Base-by-base conservation (phyloP, 2,329 filamentous ascomycete genomes). In the Cordyceps cateniannulata region DNA sequence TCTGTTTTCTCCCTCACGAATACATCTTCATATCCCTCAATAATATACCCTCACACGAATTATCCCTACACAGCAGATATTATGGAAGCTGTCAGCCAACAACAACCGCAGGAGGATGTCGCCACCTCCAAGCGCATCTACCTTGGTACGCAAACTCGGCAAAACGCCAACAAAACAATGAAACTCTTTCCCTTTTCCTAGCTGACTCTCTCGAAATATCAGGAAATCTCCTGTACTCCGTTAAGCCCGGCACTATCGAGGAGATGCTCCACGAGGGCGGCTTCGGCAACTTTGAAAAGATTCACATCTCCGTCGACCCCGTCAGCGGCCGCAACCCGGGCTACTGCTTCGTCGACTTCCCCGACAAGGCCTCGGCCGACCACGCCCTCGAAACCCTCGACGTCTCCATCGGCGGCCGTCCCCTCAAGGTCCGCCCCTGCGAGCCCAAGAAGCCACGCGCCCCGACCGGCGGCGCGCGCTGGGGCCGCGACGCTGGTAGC, bases 291-390 rank as follows among this genome's bases (percentile, higher is more conserved):
- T 90, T 85, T 79, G 83, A 88, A 66, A 83, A 85, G 0, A 87
- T 91, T 53, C 89, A 89, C 1, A 85, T 86, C 69, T 92, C 91
- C 74, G 83, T 83, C 62, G 79, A 87, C 48, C 74, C 91, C 48
- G 75, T 91, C 10, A 87, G 82, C 32, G 83, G 81, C 45, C 79
- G 87, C 49, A 91, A 90, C 69, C 87, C 87, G 0, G 87, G 85
- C 42, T 89, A 90, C 74, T 91, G 87, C 75, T 91, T 91, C 66
- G 83, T 90, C 50, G 87, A 91, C 67, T 83, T 91, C 61, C 71
- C 72, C 50, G 79, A 77, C 51, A 78, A 78, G 50, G 82, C 83
- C 29, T 76, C 83, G 32, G 87, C 87, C 3, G 77, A 82, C 5
- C 71, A 71, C 1, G 85, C 84, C 1, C 83, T 90, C 69, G 68